Evolutionary conservation across 2,329 filamentous ascomycete species (phyloP).

Genomic region (Metarhizium sp.): DNA sequence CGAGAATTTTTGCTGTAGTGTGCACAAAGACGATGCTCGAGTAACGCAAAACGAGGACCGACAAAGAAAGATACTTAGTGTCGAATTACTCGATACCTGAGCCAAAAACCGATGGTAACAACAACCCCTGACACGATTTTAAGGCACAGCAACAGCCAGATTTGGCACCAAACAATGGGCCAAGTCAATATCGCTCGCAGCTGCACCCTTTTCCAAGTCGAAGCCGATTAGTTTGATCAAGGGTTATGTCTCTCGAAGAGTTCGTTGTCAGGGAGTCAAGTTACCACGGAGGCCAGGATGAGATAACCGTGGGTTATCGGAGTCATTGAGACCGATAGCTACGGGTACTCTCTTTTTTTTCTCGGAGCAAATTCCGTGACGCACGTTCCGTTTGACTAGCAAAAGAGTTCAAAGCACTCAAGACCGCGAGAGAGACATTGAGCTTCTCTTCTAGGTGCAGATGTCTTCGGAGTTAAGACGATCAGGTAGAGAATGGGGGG

Average conservation of each 20-base stretch:
- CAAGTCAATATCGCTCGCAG: neutral
- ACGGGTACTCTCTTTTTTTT: neutral
- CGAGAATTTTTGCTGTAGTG: neutral
- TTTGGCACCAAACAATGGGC: neutral
- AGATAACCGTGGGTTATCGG: slow-evolving; percentile 51
- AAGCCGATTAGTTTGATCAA: neutral
- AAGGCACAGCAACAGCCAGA: neutral
- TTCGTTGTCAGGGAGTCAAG: slow-evolving; percentile 23
- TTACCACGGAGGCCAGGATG: slow-evolving; percentile 42
- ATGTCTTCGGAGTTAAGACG: neutral
- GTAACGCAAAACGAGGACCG: neutral
- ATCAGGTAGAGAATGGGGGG: neutral
- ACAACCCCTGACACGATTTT: slow-evolving; percentile 1
- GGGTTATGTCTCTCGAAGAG: neutral
- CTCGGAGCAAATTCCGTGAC: neutral
- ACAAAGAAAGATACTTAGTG: neutral
- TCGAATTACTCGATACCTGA: neutral
- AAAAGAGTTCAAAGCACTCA: neutral
- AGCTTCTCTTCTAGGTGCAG: neutral
- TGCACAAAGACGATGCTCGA: neutral
- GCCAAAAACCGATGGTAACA: slow-evolving; percentile 4
- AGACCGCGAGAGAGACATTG: neutral
- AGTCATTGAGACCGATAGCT: slow-evolving; percentile 35
- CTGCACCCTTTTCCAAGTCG: neutral
- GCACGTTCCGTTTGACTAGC: neutral